Evolutionary conservation across 805 yeast genomes (phyloP).

Genomic region (Candida verbasci): DNA sequence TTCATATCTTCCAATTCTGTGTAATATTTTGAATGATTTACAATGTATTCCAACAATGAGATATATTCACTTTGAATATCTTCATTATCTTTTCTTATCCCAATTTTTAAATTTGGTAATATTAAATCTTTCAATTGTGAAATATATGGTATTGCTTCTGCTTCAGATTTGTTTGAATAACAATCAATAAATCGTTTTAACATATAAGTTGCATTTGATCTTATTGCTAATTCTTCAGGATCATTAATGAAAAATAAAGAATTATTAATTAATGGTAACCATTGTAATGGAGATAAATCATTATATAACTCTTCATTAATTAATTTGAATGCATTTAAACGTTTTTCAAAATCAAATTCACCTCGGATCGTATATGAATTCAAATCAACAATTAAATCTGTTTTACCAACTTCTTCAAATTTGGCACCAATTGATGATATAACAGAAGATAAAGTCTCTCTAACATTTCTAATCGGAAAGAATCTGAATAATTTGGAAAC

Average conservation of each 20-base stretch:
- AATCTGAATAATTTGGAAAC: slow-evolving; percentile 56
- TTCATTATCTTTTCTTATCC: slow-evolving; percentile 57
- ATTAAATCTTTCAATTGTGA: slow-evolving; percentile 48
- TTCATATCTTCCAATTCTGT: slow-evolving; percentile 64
- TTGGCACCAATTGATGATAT: slow-evolving; percentile 56
- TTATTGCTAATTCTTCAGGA: slow-evolving; percentile 71
- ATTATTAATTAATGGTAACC: slow-evolving; percentile 75
- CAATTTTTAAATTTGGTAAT: slow-evolving; percentile 62
- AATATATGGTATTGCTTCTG: slow-evolving; percentile 24
- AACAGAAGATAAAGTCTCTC: slow-evolving; percentile 57
- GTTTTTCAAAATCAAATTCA: slow-evolving; percentile 74
- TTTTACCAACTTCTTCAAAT: slow-evolving; percentile 37
- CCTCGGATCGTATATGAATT: slow-evolving; percentile 69
- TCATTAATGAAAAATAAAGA: slow-evolving; percentile 70
- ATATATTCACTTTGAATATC: slow-evolving; percentile 70
- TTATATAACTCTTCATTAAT: slow-evolving; percentile 55
- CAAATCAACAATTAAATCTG: slow-evolving; percentile 54
- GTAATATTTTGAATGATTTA: slow-evolving; percentile 36
- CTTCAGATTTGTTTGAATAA: slow-evolving; percentile 22
- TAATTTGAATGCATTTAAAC: slow-evolving; percentile 61
- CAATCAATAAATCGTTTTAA: slow-evolving; percentile 65
- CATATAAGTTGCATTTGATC: slow-evolving; percentile 69
- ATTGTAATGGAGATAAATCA: slow-evolving; percentile 49
- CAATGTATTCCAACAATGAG: slow-evolving; percentile 58
- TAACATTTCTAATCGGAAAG: slow-evolving; percentile 56